Evolutionary conservation across 2,329 filamentous ascomycete genomes (phyloP), one percentile per base, ranked within the genome.

Genomic region (Macrophomina phaseolina): DNA sequence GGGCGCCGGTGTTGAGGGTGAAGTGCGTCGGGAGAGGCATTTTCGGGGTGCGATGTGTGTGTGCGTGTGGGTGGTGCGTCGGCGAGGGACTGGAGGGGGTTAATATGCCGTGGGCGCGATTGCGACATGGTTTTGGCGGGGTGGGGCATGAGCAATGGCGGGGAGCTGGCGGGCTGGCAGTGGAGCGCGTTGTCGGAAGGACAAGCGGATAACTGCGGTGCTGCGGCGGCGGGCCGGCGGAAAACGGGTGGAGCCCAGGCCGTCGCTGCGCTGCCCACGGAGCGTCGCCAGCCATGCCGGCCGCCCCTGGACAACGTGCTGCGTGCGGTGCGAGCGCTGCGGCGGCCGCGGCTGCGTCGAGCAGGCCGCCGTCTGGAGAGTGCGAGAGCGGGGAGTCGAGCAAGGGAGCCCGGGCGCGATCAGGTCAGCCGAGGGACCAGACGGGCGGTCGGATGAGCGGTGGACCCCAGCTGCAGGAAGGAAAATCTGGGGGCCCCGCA

Each of bases 1-100:
- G 32, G 40, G 52, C 52, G 45, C 64, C 53, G 4, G 64, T 66
- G 53, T 66, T 66, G 53, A 66, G 64, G 32, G 53, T 66, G 23
- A 66, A 66, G 18, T 46, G 53, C 5, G 64, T 66, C 18, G 63
- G 30, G 28, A 56, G 48, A 32, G 63, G 34, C 61, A 64, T 64
- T 32, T 46, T 48, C 12, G 49, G 6, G 28, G 16, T 32, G 14
- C 5, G 14, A 2, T 6, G 40, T 45, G 40, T 36, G 28, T 30
- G 28, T 60, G 28, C 6, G 40, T 18, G 18, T 18, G 28, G 12
- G 40, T 28, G 40, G 40, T 8, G n/a, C 36, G 12, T n/a, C 11
- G 28, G 18, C 23, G 23, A 23, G 23, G 18, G 42, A 30, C 2
- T 38, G 34, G 30, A 48, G 56, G 48, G 40, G 9, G 14, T 23